Percentiles rank a stretch among this genome's conserved stretches.
Evolutionary conservation across 2,329 filamentous ascomycete genomes (phyloP).

Genomic region (Arthrobotrys megalospora): DNA sequence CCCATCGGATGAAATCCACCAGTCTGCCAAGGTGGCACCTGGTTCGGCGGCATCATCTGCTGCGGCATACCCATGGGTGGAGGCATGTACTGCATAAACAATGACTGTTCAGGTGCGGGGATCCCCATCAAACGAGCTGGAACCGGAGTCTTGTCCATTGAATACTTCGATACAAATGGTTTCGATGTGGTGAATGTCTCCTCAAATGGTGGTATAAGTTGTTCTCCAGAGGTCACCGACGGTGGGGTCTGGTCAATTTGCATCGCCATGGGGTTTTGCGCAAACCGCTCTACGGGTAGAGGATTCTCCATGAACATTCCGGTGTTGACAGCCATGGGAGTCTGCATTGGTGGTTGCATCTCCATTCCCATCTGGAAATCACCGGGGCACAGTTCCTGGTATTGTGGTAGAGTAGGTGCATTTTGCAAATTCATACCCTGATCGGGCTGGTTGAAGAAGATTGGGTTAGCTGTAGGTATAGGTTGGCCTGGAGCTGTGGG

Average conservation of each 20-base stretch:
- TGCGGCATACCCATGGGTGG: neutral
- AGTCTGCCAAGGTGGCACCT: neutral
- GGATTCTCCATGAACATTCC: conserved; percentile 2
- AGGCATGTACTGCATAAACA: conserved; percentile 11
- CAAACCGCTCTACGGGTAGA: neutral
- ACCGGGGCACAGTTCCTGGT: neutral
- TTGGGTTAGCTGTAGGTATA: neutral
- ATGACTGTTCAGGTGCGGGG: neutral
- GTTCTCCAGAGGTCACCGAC: neutral
- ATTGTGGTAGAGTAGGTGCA: neutral
- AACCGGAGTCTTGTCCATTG: neutral
- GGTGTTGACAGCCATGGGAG: conserved; percentile 3
- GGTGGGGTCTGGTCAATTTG: neutral
- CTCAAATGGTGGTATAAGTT: neutral
- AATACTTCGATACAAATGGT: neutral
- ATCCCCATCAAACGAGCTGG: neutral
- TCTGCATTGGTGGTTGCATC: neutral
- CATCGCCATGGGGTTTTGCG: neutral
- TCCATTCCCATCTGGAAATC: neutral
- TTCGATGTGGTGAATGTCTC: neutral
- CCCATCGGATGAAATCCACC: neutral
- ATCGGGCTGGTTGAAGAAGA: neutral
- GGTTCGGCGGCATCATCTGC: neutral
- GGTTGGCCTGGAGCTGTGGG: neutral
- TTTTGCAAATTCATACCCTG: conserved; percentile 5